Evolutionary conservation across 139 green algal species (phyloP).

Genomic region (Auxenochlorella pyrenoidosa): DNA sequence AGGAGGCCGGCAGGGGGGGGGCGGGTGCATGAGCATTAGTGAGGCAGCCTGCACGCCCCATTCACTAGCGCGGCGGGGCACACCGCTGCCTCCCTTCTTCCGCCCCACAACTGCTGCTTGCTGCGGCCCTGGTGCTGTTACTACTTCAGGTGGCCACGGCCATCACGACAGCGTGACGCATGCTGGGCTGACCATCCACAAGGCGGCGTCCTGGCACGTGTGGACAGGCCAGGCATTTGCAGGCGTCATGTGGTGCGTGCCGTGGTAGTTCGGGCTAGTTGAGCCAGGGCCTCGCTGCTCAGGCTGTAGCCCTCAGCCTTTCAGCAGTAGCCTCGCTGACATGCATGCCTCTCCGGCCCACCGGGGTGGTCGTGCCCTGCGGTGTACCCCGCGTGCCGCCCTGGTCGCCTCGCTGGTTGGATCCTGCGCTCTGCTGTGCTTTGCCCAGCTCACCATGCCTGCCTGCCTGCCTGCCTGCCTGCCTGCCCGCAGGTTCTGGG

Average conservation of each 20-base stretch:
- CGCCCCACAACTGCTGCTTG: background rate
- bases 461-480: background rate
- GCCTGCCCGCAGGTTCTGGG: slow-evolving; percentile 68
- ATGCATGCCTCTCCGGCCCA: too few relatives aligned
- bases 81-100: background rate
- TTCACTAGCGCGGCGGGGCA: background rate
- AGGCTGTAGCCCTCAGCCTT: background rate
- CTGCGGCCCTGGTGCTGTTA: background rate
- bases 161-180: slow-evolving; percentile 61
- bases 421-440: too few relatives aligned
- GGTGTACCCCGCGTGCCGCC: too few relatives aligned
- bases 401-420: too few relatives aligned
- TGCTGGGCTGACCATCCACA: slow-evolving; percentile 73
- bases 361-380: background rate
- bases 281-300: background rate
- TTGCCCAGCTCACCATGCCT: too few relatives aligned
- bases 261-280: too few relatives aligned
- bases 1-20: too few relatives aligned
- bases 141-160: slow-evolving; percentile 24
- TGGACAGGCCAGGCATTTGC: slow-evolving; percentile 60
- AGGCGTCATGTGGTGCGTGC: slow-evolving; percentile 74
- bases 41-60: too few relatives aligned
- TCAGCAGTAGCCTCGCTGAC: too few relatives aligned
- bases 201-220: slow-evolving; percentile 61
- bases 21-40: too few relatives aligned